These are phyloP conservation scores for Venturia carpophila DNA, from an alignment of 2,329 filamentous ascomycete genomes.

Conservation along the genomic window DNA sequence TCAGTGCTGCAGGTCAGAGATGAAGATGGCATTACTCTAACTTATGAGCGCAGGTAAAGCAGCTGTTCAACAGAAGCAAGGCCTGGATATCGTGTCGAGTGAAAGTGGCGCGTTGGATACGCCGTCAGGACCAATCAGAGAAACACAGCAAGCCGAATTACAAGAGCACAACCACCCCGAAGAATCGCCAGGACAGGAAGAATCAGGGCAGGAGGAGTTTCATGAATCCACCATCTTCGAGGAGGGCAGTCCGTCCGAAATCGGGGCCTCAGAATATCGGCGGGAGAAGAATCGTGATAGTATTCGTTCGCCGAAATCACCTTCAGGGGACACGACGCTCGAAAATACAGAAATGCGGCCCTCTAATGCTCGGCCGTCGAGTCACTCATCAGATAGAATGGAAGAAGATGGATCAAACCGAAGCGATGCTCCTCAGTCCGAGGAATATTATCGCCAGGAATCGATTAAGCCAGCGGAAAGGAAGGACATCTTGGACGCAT, in stretches of 20 bases:
- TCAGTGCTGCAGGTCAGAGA: not conserved
- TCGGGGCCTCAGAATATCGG: not conserved
- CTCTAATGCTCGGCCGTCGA: not conserved
- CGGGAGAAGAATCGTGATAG: not conserved
- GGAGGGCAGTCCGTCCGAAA: not conserved
- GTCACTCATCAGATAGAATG: not conserved
- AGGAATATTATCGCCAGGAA: not conserved
- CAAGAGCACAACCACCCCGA: not conserved
- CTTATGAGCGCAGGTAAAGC: not conserved
- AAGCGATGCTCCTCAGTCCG: not conserved
- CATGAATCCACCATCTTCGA: not conserved
- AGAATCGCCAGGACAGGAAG: not conserved
- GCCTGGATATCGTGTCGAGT: not conserved
- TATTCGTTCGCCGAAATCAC: not conserved
- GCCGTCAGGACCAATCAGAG: not conserved
- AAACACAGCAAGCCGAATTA: not conserved
- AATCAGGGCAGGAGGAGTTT: not conserved
- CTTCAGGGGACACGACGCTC: not conserved
- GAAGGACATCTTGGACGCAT: not conserved
- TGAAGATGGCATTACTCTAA: not conserved
- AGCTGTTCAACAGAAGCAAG: not conserved
- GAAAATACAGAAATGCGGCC: not conserved
- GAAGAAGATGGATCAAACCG: not conserved
- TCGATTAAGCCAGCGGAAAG: not conserved
- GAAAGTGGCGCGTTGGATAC: not conserved